A percentile compares a stretch with the other conserved stretches of the same genome.
phyloP scores from a whole-genome alignment of 1,284 basidiomycete species.

The Mycena sp. region DNA sequence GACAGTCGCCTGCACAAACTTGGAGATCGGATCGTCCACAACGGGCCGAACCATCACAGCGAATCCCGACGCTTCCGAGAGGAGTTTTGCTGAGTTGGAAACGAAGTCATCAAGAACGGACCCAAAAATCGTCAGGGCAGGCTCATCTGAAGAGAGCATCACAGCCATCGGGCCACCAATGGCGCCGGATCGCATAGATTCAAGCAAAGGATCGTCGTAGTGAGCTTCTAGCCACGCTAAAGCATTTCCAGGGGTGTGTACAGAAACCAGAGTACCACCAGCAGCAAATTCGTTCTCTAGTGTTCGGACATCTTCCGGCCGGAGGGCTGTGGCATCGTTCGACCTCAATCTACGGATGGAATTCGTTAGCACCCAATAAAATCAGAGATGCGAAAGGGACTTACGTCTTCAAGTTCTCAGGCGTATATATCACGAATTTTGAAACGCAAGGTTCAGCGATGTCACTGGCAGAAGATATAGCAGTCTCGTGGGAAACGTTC shows the following conservation, averaged over 20 bases:
- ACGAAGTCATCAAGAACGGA: conserved; percentile 3
- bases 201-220: background rate
- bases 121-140: conserved; percentile 7
- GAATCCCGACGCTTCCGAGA: background rate
- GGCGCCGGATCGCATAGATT: background rate
- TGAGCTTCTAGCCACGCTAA: background rate
- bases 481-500: no score
- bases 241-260: background rate
- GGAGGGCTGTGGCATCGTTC: no score
- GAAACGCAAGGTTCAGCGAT: no score
- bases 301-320: no score
- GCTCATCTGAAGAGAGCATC: background rate
- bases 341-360: no score
- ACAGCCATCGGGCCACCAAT: conserved; percentile 6
- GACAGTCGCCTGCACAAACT: background rate
- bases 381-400: no score
- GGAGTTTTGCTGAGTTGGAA: background rate
- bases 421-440: no score
- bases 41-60: background rate
- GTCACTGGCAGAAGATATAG: no score
- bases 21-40: background rate
- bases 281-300: background rate
- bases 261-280: background rate
- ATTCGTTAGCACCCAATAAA: no score
- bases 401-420: no score